Conservation (phyloP, 1,139 yeast species). For the Saccharomyces uvarum region DNA sequence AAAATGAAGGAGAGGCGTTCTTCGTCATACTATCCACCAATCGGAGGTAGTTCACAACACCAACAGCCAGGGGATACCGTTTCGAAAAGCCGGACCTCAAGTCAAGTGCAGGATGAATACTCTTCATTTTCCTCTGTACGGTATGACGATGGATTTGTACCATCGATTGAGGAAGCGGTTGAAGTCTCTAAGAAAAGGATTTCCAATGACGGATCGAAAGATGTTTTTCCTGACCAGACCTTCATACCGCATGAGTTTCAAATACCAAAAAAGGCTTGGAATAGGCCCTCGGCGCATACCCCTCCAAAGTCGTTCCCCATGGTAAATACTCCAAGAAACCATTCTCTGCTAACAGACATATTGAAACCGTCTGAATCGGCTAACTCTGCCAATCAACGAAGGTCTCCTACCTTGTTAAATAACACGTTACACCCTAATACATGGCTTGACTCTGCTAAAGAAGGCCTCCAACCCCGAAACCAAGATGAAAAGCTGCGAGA, state of each 20-base stretch:
- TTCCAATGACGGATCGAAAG: neutral
- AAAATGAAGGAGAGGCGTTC: neutral
- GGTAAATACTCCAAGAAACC: neutral
- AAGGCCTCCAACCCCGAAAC: neutral
- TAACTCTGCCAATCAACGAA: neutral
- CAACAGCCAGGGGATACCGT: neutral
- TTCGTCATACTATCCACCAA: neutral
- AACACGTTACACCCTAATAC: neutral
- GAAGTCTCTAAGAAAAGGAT: constrained; percentile 14
- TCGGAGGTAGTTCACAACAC: neutral
- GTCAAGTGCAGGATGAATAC: neutral
- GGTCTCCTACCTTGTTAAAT: neutral
- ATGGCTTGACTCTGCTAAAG: neutral
- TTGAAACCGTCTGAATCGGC: neutral
- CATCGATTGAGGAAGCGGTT: constrained; percentile 19
- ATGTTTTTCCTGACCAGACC: neutral
- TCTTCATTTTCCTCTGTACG: constrained; percentile 5
- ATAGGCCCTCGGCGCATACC: neutral
- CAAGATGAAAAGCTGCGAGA: neutral
- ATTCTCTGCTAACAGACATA: neutral
- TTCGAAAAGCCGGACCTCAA: neutral
- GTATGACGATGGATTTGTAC: constrained; percentile 10
- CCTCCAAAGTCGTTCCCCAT: neutral
- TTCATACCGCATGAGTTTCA: constrained; percentile 11
- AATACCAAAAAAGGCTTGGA: constrained; percentile 10